Evolutionary conservation across 805 yeast species (phyloP).

Genomic region (Zygosaccharomyces rouxii): DNA sequence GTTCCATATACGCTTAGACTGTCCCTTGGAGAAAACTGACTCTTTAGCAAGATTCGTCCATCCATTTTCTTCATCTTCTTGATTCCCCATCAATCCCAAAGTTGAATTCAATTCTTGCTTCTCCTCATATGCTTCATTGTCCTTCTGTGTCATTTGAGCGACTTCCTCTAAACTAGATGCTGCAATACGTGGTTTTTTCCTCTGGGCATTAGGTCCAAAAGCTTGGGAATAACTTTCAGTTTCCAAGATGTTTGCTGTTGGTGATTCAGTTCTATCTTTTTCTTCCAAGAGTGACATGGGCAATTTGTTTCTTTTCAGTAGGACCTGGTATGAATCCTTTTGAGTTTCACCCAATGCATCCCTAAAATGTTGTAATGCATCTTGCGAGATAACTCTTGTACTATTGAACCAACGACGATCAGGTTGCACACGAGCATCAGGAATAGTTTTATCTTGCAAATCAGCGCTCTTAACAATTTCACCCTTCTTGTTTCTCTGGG

Average conservation of each 20-base stretch:
- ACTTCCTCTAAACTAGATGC: constrained; percentile 77
- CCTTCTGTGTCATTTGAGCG: constrained; percentile 53
- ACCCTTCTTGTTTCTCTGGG: constrained; percentile 81
- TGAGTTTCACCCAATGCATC: constrained; percentile 87
- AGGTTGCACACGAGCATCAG: constrained; percentile 91
- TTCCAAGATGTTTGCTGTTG: constrained; percentile 75
- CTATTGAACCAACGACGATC: constrained; percentile 97
- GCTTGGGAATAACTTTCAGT: constrained; percentile 79
- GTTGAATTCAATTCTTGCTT: constrained; percentile 71
- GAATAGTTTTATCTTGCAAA: constrained; percentile 80
- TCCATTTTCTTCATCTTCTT: constrained; percentile 59
- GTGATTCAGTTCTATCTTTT: constrained; percentile 69
- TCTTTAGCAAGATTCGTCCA: constrained; percentile 90
- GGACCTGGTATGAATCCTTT: constrained; percentile 78
- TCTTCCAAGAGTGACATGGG: constrained; percentile 96
- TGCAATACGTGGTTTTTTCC: constrained; percentile 82
- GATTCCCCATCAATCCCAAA: constrained; percentile 74
- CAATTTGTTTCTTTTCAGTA: constrained; percentile 80
- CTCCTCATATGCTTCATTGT: constrained; percentile 60
- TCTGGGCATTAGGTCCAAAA: constrained; percentile 92
- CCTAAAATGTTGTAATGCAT: constrained; percentile 89
- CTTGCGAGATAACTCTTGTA: constrained; percentile 95
- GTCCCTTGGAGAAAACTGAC: constrained; percentile 94
- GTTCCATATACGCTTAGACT: constrained; percentile 97
- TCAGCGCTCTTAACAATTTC: constrained; percentile 84